phyloP scores from a whole-genome alignment of 2,329 filamentous ascomycete species.

The Verticillium tricorpus region DNA sequence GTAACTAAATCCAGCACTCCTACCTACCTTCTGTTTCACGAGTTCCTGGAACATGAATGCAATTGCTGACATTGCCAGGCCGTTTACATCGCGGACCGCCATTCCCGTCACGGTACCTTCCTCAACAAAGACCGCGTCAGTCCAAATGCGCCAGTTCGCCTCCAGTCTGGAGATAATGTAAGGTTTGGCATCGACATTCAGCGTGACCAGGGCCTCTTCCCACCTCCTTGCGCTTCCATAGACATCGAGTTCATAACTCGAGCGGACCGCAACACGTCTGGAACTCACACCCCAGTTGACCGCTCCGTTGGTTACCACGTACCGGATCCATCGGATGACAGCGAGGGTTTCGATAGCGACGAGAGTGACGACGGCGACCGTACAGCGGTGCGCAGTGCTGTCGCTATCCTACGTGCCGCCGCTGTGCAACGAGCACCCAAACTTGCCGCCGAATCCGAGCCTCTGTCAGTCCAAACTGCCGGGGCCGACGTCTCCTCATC shows the following conservation, averaged over 20 bases:
- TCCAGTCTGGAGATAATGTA: constrained; percentile 25
- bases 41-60: neutral
- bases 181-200: constrained; percentile 32
- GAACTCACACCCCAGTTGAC: neutral
- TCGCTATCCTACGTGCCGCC: neutral
- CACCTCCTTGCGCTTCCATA: constrained; percentile 32
- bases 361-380: neutral
- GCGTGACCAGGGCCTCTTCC: constrained; percentile 22
- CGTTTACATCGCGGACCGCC: constrained; percentile 39
- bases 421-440: neutral
- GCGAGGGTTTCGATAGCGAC: neutral
- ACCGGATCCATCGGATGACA: neutral
- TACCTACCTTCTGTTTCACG: neutral
- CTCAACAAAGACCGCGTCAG: constrained; percentile 28
- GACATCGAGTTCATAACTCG: constrained; percentile 20
- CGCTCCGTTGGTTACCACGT: neutral
- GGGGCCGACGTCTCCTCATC: neutral
- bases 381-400: neutral
- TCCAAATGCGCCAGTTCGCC: constrained; percentile 7
- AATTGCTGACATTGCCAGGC: constrained; percentile 26
- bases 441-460: neutral
- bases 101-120: constrained; percentile 51
- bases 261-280: neutral
- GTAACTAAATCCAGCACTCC: neutral
- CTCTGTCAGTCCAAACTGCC: neutral